Evolutionary conservation across 176 grass and related monocot species (phyloP), one percentile per base, ranked within the genome.

Genomic region (Oryza officinalis): DNA sequence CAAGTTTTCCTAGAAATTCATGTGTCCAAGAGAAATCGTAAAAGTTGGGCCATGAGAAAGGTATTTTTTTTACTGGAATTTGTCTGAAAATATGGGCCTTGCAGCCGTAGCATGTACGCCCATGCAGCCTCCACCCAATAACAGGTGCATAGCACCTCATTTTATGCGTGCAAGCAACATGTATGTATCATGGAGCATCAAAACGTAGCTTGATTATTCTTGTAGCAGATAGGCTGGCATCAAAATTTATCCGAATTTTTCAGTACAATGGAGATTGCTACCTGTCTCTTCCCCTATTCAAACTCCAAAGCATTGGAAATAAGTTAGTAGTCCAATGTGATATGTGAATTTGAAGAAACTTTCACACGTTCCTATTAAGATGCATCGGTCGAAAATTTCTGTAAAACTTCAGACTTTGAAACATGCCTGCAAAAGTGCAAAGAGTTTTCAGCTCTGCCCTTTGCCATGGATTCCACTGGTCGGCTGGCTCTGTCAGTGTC

Each of bases 101-200:
- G 27, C 37, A 41, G 14, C 38, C 3, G 40, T 28, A 64, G 50
- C 32, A 13, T 32, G 54, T 1, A 37, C 22, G 64, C 79, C 79
- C 79, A 76, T 79, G 76, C 28, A 72, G 71, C 37, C 22, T 65
- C 14, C 28, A n/a, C 57, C 57, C 38, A 27, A 30, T 0, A 6
- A 15, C 25, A 17, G 38, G 9, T 8, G 61, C 11, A 27, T 44
- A 23, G 22, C 81, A 44, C 65, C 44, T 8, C 65, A 66, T 85
- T 85, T 60, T 40, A 72, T 79, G 67, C 75, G 38, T 85, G 38
- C 75, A 79, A 64, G 84, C 54, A 65, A 86, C 38, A 28, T 38
- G 57, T 14, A 50, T 38, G 57, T 20, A 65, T 79, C 28, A 86
- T 28, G 41, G 40, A 2, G 54, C 57, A 65, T 37, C 71, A n/a